Conservation (phyloP, 1,284 basidiomycete species). For the Trametes pubescens region DNA sequence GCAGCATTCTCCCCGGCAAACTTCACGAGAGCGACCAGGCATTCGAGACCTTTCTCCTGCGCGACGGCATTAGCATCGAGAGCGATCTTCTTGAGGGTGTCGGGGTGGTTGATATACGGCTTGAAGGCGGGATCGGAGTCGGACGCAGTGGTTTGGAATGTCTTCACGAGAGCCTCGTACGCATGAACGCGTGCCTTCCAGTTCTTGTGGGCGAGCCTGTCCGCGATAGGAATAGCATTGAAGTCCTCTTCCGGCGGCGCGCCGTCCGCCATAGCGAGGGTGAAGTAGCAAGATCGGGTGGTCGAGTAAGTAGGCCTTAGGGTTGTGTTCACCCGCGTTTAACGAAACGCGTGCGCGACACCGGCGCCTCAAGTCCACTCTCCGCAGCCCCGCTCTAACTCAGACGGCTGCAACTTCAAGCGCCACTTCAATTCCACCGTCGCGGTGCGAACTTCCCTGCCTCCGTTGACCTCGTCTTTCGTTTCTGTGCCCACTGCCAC, state of each 20-base stretch:
- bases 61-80: slow-evolving; percentile 96
- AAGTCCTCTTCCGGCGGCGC: slow-evolving; percentile 96
- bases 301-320: slow-evolving; percentile 14
- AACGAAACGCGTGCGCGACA: slow-evolving; percentile 28
- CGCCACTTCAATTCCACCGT: slow-evolving; percentile 11
- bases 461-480: not conserved
- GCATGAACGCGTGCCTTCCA: slow-evolving; percentile 98
- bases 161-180: slow-evolving; percentile 89
- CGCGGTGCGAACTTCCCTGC: not conserved
- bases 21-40: slow-evolving; percentile 86
- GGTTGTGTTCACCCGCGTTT: slow-evolving; percentile 28
- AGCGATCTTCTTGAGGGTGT: slow-evolving; percentile 87
- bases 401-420: not conserved
- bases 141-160: slow-evolving; percentile 87
- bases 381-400: slow-evolving; percentile 20
- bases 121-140: slow-evolving; percentile 95
- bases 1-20: slow-evolving; percentile 91
- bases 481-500: too few species aligned
- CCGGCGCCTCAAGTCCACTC: slow-evolving; percentile 17
- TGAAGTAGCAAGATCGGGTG: slow-evolving; percentile 21
- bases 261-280: slow-evolving; percentile 79
- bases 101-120: slow-evolving; percentile 82
- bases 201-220: slow-evolving; percentile 92
- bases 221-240: slow-evolving; percentile 80
- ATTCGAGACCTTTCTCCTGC: slow-evolving; percentile 96